Evolutionary conservation across 1,139 yeast species (phyloP), one percentile per base, ranked within the genome.

Genomic region (Spencermartinsiella ligniputridi): DNA sequence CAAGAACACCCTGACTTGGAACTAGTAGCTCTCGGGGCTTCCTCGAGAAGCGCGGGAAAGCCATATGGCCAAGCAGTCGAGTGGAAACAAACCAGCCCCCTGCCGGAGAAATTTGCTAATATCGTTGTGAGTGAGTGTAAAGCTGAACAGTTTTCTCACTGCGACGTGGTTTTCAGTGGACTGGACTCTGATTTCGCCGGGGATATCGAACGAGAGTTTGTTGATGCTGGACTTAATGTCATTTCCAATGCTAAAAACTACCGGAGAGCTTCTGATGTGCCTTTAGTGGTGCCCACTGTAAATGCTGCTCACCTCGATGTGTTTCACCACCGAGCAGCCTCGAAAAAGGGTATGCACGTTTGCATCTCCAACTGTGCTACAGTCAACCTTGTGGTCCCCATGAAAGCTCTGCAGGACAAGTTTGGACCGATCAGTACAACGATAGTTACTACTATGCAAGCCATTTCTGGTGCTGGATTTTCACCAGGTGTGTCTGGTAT

Each of bases 281-380:
- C 99, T 19, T 76, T 92, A 57, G 78, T 92, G 39, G 98, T 92
- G 22, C 98, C 99, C 41, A 89, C 92, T 51, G 95, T 88, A 49
- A 92, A 92, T 70, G 82, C 96, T n/a, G 95, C 88, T 55, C 99
- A 92, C 66, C 72, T 92, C 59, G 81, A 81, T 33, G 78, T 92
- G 46, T 77, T 90, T 47, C 84, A 79, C 58, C 74, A 68, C 43
- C 81, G 85, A 39, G 70, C 70, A 13, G 82, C 81, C 40, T 69
- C 71, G 55, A 79, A 73, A 57, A 81, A 81, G 42, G 99, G 98
- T 35, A 86, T 78, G 68, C 83, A 88, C 57, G 82, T 92, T 41
- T 92, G 98, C 71, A 92, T 92, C 62, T 90, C 97, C 48, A 92
- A 92, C 74, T 92, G 99, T 71, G 89, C 97, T 37, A 92, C 99